Evolutionary conservation across 179 eudicot genomes (phyloP), one percentile per base, ranked within the genome.

Genomic region (Spergularia azorica): DNA sequence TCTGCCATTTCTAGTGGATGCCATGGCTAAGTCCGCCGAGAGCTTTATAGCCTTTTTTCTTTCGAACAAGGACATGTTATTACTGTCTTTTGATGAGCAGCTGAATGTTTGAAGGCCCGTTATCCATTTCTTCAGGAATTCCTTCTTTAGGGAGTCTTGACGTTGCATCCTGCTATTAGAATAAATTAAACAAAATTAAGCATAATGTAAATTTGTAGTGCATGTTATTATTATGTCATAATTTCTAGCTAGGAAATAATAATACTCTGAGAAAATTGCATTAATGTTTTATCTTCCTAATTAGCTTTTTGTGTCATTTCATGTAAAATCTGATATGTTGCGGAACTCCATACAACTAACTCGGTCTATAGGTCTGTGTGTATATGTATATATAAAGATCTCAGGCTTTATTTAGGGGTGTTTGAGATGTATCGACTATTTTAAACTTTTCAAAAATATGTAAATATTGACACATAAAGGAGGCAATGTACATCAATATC

Each of bases 71-170:
- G 54, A 59, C 80, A 76, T 76, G 0, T 81, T 77, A 36, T 76
- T 72, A 36, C 66, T 76, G 14, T 76, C 39, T 60, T 65, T 72
- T 20, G 77, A 59, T 16, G 77, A 59, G 52, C 52, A 72, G 58
- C 32, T 81, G 57, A 67, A 76, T 67, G 46, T 59, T 72, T 77
- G 70, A 18, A 77, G 77, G 54, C 77, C 70, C 17, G 12, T 50
- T 72, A 72, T 50, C 83, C 83, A 81, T 72, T 76, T 81, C 80
- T 67, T 81, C 38, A 76, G 67, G 65, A 81, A 72, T 72, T 76
- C 71, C 62, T 60, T 81, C 74, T 72, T 81, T 9, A 80, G 74
- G 17, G 71, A 20, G 20, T 14, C 58, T 62, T 75, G 67, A 70
- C 50, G 59, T 20, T 81, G 83, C 83, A 81, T 80, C 70, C 79